Evolutionary conservation across 768 basidiomycete genomes (phyloP), one percentile per base, ranked within the genome.

Genomic region (Macrolepiota dolichaula): DNA sequence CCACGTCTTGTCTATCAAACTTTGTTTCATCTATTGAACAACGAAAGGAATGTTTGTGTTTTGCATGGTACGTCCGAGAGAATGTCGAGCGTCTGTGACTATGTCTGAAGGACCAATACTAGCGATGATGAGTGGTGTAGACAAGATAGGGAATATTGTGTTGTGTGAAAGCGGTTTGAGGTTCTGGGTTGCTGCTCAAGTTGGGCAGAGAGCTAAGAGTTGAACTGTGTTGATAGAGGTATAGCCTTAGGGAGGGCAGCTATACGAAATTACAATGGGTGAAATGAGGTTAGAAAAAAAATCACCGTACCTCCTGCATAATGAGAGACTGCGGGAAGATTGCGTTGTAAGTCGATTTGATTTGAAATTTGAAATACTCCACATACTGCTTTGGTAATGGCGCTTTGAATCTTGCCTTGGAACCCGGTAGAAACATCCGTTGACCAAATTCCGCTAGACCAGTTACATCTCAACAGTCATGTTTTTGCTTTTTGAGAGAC

Each of bases 201-300:
- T 38, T 81, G 84, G 3, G 87, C 83, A 17, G 87, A 86, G 36
- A 91, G 81, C 40, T 85, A n/a, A n/a, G 74, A 1, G 81, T 80
- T 24, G 92, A 73, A 59, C 84, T 81, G 3, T 83, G 82, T 47
- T 79, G 82, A 67, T 88, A 86, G 6, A 77, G 72, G 55, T 84
- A 79, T n/a, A n/a, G n/a, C n/a, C n/a, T n/a, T 10, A 93, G 76
- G 9, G 87, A 80, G 2, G 90, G 87, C 66, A 88, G 86, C 86
- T 88, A 55, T 0, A 64, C 17, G 55, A 44, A 57, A 57, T 3
- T 32, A 3, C 49, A 47, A 11, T 19, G 10, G 27, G 51, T 4
- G 40, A 54, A 35, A 52, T 35, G 12, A 24, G 19, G 47, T 51
- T 15, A 24, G 36, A 10, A 59, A 25, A 19, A n/a, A 49, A n/a